These are phyloP conservation scores for Buddleja alternifolia DNA, from an alignment of 257 asterid genomes.

Conservation along the genomic window DNA sequence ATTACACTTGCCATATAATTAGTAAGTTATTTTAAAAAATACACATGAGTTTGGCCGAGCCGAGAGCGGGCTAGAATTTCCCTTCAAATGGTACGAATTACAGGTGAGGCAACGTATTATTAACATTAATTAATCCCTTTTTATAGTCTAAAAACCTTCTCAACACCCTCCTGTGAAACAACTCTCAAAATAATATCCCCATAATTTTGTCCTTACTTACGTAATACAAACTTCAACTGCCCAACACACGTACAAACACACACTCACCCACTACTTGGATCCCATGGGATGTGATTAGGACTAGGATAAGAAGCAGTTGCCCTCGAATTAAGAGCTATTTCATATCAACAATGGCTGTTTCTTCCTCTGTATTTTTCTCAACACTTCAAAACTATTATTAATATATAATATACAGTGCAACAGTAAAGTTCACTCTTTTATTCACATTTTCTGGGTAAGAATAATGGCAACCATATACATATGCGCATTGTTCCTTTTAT, in stretches of 20 bases:
- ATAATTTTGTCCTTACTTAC: neutral
- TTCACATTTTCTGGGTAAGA: slow-evolving; percentile 42
- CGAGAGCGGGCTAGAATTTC: no score
- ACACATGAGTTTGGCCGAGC: no score
- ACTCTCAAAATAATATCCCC: slow-evolving; percentile 10
- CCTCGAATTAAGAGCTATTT: slow-evolving; percentile 33
- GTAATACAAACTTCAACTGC: neutral
- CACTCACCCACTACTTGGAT: neutral
- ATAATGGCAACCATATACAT: neutral
- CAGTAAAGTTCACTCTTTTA: neutral
- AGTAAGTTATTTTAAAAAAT: no score
- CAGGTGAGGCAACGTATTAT: no score
- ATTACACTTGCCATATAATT: no score
- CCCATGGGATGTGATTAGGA: neutral
- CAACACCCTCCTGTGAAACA: no score
- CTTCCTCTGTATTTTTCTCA: neutral
- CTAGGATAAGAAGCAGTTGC: slow-evolving; percentile 30
- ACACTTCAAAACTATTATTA: neutral
- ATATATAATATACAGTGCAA: neutral
- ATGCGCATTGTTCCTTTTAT: neutral
- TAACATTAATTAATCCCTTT: no score
- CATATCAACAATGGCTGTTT: slow-evolving; percentile 18
- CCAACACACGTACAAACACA: neutral
- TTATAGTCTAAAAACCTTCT: no score
- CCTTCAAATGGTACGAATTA: no score